Percentiles rank a stretch among this genome's conserved stretches.
Evolutionary conservation across 345 rosid species (phyloP).

Genomic region (Mallotus nudiflorus): DNA sequence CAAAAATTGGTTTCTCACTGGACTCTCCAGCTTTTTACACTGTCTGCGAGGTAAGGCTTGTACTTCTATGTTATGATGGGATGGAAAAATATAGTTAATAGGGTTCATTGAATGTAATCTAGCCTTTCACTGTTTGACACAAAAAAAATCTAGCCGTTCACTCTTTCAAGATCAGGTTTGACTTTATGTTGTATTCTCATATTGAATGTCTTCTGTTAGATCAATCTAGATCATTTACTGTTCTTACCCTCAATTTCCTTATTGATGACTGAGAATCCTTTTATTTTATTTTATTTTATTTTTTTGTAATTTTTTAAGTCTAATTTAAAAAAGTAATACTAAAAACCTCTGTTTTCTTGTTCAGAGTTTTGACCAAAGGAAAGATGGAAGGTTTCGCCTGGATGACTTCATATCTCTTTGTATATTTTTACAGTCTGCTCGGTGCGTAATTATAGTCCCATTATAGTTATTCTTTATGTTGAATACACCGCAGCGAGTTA

Average conservation of each 20-base stretch:
- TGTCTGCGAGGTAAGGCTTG: slow-evolving; percentile 57
- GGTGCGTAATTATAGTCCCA: slow-evolving; percentile 34
- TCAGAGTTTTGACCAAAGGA: slow-evolving; percentile 67
- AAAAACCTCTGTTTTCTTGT: slow-evolving; percentile 5
- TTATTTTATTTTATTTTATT: too few relatives aligned
- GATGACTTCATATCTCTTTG: slow-evolving; percentile 72
- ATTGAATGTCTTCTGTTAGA: not conserved
- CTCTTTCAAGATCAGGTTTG: slow-evolving; percentile 3
- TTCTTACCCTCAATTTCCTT: not conserved
- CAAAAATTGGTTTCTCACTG: slow-evolving; percentile 59
- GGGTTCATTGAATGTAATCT: not conserved
- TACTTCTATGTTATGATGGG: not conserved
- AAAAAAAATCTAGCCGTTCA: too few relatives aligned
- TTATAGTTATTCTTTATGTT: not conserved
- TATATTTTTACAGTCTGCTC: slow-evolving; percentile 66
- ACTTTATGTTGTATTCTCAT: not conserved
- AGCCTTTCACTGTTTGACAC: too few relatives aligned
- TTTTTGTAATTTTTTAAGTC: too few relatives aligned
- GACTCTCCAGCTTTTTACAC: slow-evolving; percentile 71
- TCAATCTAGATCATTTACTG: not conserved
- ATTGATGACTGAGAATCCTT: not conserved
- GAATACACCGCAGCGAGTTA: not conserved
- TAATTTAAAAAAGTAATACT: not conserved
- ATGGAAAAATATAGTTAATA: not conserved
- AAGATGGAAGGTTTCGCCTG: slow-evolving; percentile 59